phyloP scores from a whole-genome alignment of 371 early-diverging fungal species.

The Haplosporangium sp. region DNA sequence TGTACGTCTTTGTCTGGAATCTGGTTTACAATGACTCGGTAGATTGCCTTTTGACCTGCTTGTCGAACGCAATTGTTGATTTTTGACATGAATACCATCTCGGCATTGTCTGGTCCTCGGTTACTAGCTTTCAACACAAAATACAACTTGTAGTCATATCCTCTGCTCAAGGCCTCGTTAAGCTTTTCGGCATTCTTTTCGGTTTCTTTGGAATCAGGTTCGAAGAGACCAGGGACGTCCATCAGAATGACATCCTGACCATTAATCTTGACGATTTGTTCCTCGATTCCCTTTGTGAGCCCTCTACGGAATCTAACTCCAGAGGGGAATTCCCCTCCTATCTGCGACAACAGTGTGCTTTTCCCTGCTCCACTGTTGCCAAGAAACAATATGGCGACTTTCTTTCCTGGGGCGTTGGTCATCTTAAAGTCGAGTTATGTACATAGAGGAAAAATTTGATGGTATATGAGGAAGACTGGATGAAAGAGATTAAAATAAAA shows the following conservation, averaged over 20 bases:
- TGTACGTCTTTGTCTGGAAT: neutral
- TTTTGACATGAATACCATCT: neutral
- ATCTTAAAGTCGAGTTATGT: too few relatives aligned
- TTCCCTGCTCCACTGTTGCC: conserved; percentile 18
- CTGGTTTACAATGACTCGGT: conserved; percentile 16
- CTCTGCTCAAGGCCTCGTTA: neutral
- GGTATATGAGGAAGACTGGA: too few relatives aligned
- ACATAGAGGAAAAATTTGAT: too few relatives aligned
- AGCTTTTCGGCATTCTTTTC: neutral
- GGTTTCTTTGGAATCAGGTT: neutral
- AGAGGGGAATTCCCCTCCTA: conserved; percentile 13
- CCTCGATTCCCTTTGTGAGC: conserved; percentile 2
- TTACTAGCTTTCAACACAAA: neutral
- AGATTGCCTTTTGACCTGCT: conserved; percentile 26
- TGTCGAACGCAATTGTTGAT: neutral
- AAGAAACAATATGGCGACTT: conserved; percentile 12
- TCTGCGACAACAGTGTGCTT: neutral
- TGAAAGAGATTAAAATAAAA: too few relatives aligned
- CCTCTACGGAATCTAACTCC: conserved; percentile 1
- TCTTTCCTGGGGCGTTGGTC: too few relatives aligned
- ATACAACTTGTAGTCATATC: neutral
- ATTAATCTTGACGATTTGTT: neutral
- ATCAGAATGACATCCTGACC: conserved; percentile 1
- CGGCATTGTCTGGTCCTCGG: neutral
- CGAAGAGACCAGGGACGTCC: conserved; percentile 15